Evolutionary conservation across 352 stramenopile genomes (phyloP), one percentile per base, ranked within the genome.

Genomic region (Discostella stelligera): DNA sequence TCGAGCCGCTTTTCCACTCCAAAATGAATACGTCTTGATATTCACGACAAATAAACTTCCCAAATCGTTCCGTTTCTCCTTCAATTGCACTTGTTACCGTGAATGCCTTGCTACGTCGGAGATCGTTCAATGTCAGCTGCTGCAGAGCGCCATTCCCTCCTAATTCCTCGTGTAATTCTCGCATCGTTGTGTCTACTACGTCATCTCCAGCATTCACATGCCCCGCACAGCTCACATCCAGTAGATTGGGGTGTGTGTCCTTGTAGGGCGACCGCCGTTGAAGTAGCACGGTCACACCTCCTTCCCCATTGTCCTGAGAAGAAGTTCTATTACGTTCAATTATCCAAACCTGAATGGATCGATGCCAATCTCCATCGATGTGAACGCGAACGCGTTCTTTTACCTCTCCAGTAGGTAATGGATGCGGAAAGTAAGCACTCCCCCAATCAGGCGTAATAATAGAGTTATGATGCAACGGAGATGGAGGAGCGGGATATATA

Each of bases 21-120:
- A 82, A 25, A 20, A 82, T 67, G 37, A 82, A 82, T 13, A 82
- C 63, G 58, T 82, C 75, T 74, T 82, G 75, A 74, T 78, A 82
- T 37, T 82, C 75, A 44, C 66, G 53, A 32, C 75, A 82, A 46
- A 71, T 71, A 21, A 78, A 82, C 46, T 44, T 67, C 11, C 75
- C 75, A 63, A 63, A 70, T 61, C 70, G 62, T 55, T 71, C 46
- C 20, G 75, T 82, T 63, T 82, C 62, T 56, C 75, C 75, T 71
- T 71, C 30, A 23, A 74, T 77, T n/a, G 67, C 50, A 56, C 75
- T 78, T 60, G 75, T 67, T 18, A 82, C 65, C 23, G 59, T 77
- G 66, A 77, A 82, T 32, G 32, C 65, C 37, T 62, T 71, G 32
- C 61, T 54, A 18, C 41, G 48, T 48, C 61, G 11, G n/a, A 82